Conservation (phyloP, 345 rosid species). For the Isatis tinctoria region DNA sequence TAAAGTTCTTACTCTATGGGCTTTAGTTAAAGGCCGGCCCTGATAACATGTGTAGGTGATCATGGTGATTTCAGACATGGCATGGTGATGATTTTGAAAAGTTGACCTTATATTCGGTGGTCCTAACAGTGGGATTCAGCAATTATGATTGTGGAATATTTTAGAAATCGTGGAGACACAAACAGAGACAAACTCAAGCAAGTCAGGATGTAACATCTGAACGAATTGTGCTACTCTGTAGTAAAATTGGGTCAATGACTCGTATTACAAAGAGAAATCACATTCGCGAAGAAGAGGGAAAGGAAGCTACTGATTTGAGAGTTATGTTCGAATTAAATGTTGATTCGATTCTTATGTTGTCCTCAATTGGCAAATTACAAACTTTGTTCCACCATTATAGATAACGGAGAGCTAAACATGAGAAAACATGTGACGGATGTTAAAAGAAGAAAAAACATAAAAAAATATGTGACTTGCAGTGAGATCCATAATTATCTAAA, state of each 20-base stretch:
- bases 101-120: no score
- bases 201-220: neutral
- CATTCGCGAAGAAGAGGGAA: no score
- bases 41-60: no score
- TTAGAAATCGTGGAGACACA: neutral
- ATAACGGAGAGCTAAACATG: neutral
- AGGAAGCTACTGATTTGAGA: no score
- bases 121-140: no score
- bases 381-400: neutral
- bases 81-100: no score
- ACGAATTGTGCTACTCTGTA: neutral
- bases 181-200: neutral
- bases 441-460: neutral
- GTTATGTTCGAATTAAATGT: no score
- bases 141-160: no score
- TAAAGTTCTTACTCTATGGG: no score
- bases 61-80: no score
- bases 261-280: neutral
- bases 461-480: neutral
- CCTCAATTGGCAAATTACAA: conserved; percentile 6
- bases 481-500: conserved; percentile 14
- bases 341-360: neutral
- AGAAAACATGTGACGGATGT: neutral
- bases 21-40: no score
- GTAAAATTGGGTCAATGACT: neutral